Evolutionary conservation across 169 alveolate genomes (phyloP), one percentile per base, ranked within the genome.

Genomic region (Eimeria brunetti): DNA sequence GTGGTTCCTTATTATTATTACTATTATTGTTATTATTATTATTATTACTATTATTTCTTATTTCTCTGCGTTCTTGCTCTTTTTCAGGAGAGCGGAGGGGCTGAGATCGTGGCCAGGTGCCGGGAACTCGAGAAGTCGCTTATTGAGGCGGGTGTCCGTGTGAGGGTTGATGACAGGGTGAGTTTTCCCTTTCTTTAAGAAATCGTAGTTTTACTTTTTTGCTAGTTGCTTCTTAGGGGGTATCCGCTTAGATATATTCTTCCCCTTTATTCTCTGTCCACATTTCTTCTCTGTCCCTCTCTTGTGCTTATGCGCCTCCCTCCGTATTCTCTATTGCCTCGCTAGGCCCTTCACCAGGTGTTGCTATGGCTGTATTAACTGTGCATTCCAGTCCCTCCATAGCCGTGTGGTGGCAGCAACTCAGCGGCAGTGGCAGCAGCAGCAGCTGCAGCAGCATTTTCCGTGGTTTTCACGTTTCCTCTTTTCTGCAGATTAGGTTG

Each of bases 101-200:
- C 89, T 46, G 97, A 96, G 83, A 96, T 86, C 53, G 73, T 49
- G 71, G 96, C 86, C n/a, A 67, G 94, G 88, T 95, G 97, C 95
- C 49, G 60, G 1, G 97, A 94, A 33, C 62, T 96, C 30, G 89
- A 93, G 60, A 38, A 73, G 49, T 20, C 67, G 56, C 60, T 96
- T 38, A 81, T 84, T 56, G 92, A 91, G 36, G 96, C 92, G 14
- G 97, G 97, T 49, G 86, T 96, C 73, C 95, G 97, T n/a, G 97
- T 76, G 30, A 76, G 89, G 86, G 83, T 96, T 5, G 97, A 96
- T 73, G 96, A 94, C 62, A 62, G 96, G 62, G 96, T 94, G 53
- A 73, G 96, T 30, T 56, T 36, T 38, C 24, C 33, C 24, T 60
- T n/a, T 67, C 0, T 67, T 30, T 20, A 67, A 41, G 22, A 20